phyloP scores from a whole-genome alignment of 345 rosid species.

The Draba incana region DNA sequence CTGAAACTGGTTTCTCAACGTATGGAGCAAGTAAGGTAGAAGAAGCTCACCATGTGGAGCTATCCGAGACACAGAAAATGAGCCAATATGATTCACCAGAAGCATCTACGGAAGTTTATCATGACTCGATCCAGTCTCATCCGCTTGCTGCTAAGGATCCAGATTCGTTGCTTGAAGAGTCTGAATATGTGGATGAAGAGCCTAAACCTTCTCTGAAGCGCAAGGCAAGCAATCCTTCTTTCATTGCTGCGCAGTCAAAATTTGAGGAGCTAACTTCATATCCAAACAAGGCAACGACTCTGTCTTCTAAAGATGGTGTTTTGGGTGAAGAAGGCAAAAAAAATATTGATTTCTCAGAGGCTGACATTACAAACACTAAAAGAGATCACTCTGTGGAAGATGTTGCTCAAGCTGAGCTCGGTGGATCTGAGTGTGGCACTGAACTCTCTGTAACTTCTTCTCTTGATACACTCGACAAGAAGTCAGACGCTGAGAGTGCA shows the following conservation, averaged over 20 bases:
- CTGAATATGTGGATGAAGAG: slow-evolving; percentile 56
- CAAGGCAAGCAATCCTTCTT: slow-evolving; percentile 68
- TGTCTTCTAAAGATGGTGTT: slow-evolving; percentile 48
- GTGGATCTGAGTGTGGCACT: slow-evolving; percentile 87
- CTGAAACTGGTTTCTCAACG: slow-evolving; percentile 48
- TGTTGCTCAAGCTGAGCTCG: slow-evolving; percentile 45
- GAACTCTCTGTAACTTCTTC: slow-evolving; percentile 90
- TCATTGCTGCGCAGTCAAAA: slow-evolving; percentile 72
- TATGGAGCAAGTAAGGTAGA: slow-evolving; percentile 41
- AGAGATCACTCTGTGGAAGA: slow-evolving; percentile 48
- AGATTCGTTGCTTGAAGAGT: slow-evolving; percentile 37
- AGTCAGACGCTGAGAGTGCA: slow-evolving; percentile 54
- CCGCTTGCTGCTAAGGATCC: slow-evolving; percentile 41
- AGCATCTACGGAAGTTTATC: slow-evolving; percentile 45
- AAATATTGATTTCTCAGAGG: slow-evolving; percentile 42
- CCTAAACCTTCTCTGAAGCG: slow-evolving; percentile 65
- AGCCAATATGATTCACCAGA: slow-evolving; percentile 47
- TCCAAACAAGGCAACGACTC: slow-evolving; percentile 45
- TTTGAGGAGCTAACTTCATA: slow-evolving; percentile 68
- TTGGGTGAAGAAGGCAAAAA: slow-evolving; percentile 48
- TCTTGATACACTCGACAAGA: slow-evolving; percentile 78
- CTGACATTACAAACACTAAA: slow-evolving; percentile 32
- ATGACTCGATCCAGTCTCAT: slow-evolving; percentile 42
- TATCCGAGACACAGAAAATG: slow-evolving; percentile 43
- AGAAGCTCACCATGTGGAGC: slow-evolving; percentile 39